Evolutionary conservation across 495 filamentous ascomycete species (phyloP), one percentile per base, ranked within the genome.

Genomic region (Penicillium arizonense): DNA sequence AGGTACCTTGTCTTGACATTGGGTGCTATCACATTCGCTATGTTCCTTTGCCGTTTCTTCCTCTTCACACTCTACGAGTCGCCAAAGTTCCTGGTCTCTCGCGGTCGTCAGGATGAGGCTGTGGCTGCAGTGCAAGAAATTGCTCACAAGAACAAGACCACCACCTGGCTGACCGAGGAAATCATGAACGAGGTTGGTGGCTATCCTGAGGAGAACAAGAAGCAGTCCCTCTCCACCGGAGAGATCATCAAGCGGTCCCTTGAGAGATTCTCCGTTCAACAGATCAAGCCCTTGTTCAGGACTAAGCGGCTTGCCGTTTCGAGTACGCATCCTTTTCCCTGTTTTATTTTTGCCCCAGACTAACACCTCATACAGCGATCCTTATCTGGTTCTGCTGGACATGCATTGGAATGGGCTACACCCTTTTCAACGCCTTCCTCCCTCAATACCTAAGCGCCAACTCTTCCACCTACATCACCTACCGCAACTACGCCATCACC

Each of bases 41-140:
- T 77, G 68, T 90, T 88, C 63, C 39, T 82, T 30, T 64, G 82
- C 32, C 85, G 88, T 12, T 87, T 89, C 63, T 70, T 86, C 40
- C 63, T 63, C 14, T 59, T 63, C 49, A 59, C 56, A 5, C 50
- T 63, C 18, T 86, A 79, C 63, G 88, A 91, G 65, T 86, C 82
- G 1, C 88, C 88, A 11, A 91, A 90, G 62, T 90, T 81, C 56
- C 68, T 89, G 23, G 82, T 90, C 67, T 81, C 82, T 4, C 77
- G 81, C 37, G 87, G 85, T 1, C 67, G 74, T 16, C 84, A 89
- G 50, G 76, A 79, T 20, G 77, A 86, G 20, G 88, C 87, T 13
- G 86, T 88, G 2, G 72, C 76, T 20, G 70, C 85, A 12, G 80
- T 89, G 2, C 82, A 86, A 51, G 74, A 68, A 18, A 72, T 78